Base-by-base conservation (phyloP, 495 filamentous ascomycete genomes). In the Elaphomyces granulatus region DNA sequence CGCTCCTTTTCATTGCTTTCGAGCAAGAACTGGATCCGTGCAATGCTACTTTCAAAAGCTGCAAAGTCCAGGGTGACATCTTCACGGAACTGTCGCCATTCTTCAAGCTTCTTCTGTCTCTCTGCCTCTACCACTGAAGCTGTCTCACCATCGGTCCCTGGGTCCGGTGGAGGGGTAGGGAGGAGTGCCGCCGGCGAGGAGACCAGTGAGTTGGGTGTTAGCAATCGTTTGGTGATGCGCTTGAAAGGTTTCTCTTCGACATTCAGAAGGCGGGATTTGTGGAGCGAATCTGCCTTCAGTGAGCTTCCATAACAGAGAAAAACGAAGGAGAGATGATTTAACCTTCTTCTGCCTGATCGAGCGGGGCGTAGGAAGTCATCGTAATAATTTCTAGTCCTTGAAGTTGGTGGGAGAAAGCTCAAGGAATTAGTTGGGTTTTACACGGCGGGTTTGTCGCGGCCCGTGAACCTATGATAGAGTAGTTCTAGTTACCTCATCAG, bases 241-340 rank as follows among this genome's bases (percentile, higher is more conserved):
- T 83, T 82, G 72, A 88, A 95, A 2, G 86, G 85, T 38, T 85
- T 86, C 52, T 92, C 81, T 69, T 98, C 90, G 47, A 95, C 81
- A 48, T 78, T 79, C 23, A 96, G 73, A 16, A 94, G 83, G 17
- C 90, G 90, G 26, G 75, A 71, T 54, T 87, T 92, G 69, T 95
- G 87, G 19, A 95, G 78, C 32, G 83, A 75, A 58, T 92, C 87
- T 77, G 49, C 23, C 40, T 30, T 6, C 17, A 39, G 38, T 41
- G 43, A 30, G 37, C 31, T 17, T 36, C 1, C 1, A 3, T 4
- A 21, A 38, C 26, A 12, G 9, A 8, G n/a, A 14, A 19, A 33
- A 4, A 8, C 19, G 9, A 19, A 19, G n/a, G 15, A 28, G 3
- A 30, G n/a, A n/a, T n/a, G n/a, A n/a, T n/a, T 50, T 30, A 46